Percentiles rank a stretch among this genome's conserved stretches.
These are phyloP conservation scores for Aspergillus carlsbadensis DNA, from an alignment of 495 filamentous ascomycete genomes.

Conservation along the genomic window DNA sequence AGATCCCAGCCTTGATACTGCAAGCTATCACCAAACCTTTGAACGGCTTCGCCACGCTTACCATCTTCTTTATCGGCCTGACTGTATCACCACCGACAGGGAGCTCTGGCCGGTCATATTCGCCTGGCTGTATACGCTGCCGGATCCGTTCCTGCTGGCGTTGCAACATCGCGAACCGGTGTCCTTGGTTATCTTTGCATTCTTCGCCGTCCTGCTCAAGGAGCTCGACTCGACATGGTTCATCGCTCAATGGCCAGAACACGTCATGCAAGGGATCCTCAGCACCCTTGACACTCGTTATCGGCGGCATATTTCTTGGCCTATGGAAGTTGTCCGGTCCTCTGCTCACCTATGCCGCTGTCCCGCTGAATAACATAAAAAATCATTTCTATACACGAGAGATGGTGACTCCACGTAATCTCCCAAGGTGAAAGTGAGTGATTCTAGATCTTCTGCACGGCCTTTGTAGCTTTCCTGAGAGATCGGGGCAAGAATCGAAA, in stretches of 20 bases:
- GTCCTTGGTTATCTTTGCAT: background rate
- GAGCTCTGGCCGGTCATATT: background rate
- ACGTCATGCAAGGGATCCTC: background rate
- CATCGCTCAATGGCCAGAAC: background rate
- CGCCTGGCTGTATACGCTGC: background rate
- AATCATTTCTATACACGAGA: too few species aligned
- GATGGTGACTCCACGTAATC: too few species aligned
- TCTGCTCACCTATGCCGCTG: too few species aligned
- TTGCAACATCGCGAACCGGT: background rate
- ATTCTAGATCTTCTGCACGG: too few species aligned
- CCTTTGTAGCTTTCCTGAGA: too few species aligned
- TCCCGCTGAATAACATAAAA: too few species aligned
- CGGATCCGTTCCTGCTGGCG: background rate
- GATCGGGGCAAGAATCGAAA: too few species aligned
- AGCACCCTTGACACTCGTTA: background rate
- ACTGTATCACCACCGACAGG: background rate
- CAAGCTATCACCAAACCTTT: too few species aligned
- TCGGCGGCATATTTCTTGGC: background rate
- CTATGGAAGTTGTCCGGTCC: background rate
- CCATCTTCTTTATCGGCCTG: background rate
- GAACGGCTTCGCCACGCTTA: too few species aligned
- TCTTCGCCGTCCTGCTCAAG: background rate
- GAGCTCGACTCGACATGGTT: background rate
- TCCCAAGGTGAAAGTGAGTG: too few species aligned
- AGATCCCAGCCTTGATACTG: too few species aligned